These are phyloP conservation scores for Syzygium aromaticum DNA, from an alignment of 345 rosid genomes.

Conservation along the genomic window DNA sequence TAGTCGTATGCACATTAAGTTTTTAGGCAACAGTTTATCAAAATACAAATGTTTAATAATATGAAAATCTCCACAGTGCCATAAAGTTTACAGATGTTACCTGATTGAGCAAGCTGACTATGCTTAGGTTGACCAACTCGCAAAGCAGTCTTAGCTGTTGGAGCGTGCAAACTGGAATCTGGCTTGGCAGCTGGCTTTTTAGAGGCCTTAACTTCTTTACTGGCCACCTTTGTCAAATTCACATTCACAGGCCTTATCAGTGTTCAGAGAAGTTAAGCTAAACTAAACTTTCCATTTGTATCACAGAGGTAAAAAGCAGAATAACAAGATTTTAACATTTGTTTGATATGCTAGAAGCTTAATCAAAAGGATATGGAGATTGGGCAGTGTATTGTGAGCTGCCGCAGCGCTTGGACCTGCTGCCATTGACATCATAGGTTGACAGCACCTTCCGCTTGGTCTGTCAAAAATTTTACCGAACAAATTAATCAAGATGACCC, in stretches of 20 bases:
- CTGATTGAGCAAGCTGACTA: slow-evolving; percentile 35
- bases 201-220: slow-evolving; percentile 36
- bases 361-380: slow-evolving; percentile 79
- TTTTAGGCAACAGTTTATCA: neutral
- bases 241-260: slow-evolving; percentile 47
- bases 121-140: slow-evolving; percentile 24
- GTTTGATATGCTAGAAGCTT: neutral
- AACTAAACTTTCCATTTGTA: slow-evolving; percentile 12
- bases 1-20: neutral
- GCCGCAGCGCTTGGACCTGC: slow-evolving; percentile 65
- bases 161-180: slow-evolving; percentile 15
- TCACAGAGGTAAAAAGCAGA: neutral
- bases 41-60: neutral
- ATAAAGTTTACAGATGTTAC: slow-evolving; percentile 13
- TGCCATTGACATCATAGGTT: slow-evolving; percentile 39
- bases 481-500: neutral
- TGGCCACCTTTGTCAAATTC: slow-evolving; percentile 20
- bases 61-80: neutral
- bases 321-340: neutral
- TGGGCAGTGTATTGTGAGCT: slow-evolving; percentile 43
- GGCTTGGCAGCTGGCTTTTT: slow-evolving; percentile 32
- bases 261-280: slow-evolving; percentile 59
- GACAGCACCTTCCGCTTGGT: slow-evolving; percentile 45
- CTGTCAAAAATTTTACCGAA: slow-evolving; percentile 23
- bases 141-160: slow-evolving; percentile 21